Base-by-base conservation (phyloP, 495 filamentous ascomycete genomes). In the Lasiosphaeria miniovina region DNA sequence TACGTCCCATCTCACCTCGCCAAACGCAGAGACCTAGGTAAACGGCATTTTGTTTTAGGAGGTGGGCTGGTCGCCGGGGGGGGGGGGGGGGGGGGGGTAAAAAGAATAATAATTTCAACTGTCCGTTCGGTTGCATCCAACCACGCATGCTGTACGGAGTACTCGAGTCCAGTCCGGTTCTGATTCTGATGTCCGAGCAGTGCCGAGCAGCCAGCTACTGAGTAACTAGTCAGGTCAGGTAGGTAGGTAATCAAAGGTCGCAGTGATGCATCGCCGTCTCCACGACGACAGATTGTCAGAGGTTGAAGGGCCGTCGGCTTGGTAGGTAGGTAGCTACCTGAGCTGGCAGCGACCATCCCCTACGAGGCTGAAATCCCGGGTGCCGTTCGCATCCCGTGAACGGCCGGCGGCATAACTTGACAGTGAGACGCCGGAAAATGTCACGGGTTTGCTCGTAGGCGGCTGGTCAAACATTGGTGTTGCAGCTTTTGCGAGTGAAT, bases 261-360 rank as follows among this genome's bases (percentile, higher is more conserved):
- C 49, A 51, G 17, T 32, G 46, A 41, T 52, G 56, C 49, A 60
- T 40, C 36, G 41, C 51, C 45, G 58, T 60, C 58, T 48, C 58
- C 50, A 1, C 11, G 58, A 60, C 58, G 58, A 60, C 58, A 17
- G 32, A 24, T 24, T 24, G 24, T 24, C 24, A 24, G 2, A 24
- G 24, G 24, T 2, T 24, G 24, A 24, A 24, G 24, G 24, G 24
- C 24, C 24, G 24, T 24, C 24, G 24, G 24, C 24, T 24, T 24
- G 24, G 24, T 24, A 24, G 24, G 24, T 24, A 24, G 24, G 24
- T 24, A 24, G 24, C 24, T 2, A 24, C 24, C 49, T 32, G 14
- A n/a, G 8, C 38, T 1, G 5, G 12, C 43, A 46, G 12, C 11
- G 12, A n/a, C 15, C 12, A 46, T 24, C 49, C 3, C n/a, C 49